Evolutionary conservation across 164 flowering plant species (phyloP).

Genomic region (Berberis vulgaris): DNA sequence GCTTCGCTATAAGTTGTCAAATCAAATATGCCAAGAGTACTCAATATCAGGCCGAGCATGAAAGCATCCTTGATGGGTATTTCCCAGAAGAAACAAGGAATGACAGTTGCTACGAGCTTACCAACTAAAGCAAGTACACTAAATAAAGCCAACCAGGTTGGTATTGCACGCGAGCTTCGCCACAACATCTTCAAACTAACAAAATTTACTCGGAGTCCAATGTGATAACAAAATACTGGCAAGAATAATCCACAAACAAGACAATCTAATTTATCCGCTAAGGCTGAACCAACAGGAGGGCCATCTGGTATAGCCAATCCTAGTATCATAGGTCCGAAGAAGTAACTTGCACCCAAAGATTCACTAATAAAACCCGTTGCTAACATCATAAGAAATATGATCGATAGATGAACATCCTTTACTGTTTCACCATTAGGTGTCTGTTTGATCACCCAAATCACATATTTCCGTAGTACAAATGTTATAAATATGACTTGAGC

Average conservation of each 20-base stretch:
- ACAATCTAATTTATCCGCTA: neutral
- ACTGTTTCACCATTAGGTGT: neutral
- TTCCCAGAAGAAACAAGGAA: neutral
- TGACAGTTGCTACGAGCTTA: neutral
- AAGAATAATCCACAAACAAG: constrained; percentile 4
- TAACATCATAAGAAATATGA: neutral
- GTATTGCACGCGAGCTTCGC: neutral
- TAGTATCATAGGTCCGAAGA: constrained; percentile 4
- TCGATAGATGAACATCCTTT: neutral
- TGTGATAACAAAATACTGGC: neutral
- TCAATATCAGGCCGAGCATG: neutral
- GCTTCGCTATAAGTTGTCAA: too few relatives aligned
- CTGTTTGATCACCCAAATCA: neutral
- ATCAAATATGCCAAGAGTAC: too few relatives aligned
- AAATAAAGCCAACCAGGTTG: too few relatives aligned
- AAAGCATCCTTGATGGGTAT: neutral
- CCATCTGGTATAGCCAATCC: neutral
- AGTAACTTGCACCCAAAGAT: neutral
- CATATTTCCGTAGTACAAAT: neutral
- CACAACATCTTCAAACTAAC: neutral
- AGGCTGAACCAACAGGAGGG: too few relatives aligned
- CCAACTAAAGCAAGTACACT: neutral
- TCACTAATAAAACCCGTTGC: neutral
- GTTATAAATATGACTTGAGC: neutral
- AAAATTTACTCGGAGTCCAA: neutral